Evolutionary conservation across 2,329 filamentous ascomycete species (phyloP).

Genomic region (Pezicula rhizophila): DNA sequence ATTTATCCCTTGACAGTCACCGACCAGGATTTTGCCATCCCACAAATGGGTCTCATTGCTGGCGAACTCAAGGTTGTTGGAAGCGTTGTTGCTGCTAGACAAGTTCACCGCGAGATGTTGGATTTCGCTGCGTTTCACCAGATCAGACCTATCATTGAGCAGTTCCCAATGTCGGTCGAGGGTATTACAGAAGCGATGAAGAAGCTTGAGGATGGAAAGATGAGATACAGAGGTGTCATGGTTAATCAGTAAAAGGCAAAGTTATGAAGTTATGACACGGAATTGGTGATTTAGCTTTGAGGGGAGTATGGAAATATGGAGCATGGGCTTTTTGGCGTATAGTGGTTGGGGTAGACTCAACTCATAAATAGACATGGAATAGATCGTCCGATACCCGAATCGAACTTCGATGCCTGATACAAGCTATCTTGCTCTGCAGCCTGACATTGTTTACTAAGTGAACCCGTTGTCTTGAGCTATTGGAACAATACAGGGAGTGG

Average conservation of each 20-base stretch:
- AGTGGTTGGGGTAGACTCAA: no score
- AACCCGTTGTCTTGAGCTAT: no score
- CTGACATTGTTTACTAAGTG: no score
- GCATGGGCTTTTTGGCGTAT: no score
- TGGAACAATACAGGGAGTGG: no score
- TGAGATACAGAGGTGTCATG: slow-evolving; percentile 42
- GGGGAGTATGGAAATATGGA: no score
- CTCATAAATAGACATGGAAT: no score
- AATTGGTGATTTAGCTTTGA: no score
- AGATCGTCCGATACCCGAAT: no score
- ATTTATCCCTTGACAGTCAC: slow-evolving; percentile 63
- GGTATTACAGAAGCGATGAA: slow-evolving; percentile 44
- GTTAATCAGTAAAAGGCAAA: slow-evolving; percentile 7
- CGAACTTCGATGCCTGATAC: no score
- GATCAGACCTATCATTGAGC: slow-evolving; percentile 53
- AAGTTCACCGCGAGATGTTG: slow-evolving; percentile 51
- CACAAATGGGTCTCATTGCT: slow-evolving; percentile 22
- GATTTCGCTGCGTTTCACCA: slow-evolving; percentile 51
- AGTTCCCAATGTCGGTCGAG: slow-evolving; percentile 48
- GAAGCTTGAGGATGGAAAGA: slow-evolving; percentile 51
- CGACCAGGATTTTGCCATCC: slow-evolving; percentile 33
- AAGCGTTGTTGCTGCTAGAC: slow-evolving; percentile 29
- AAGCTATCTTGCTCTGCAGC: no score
- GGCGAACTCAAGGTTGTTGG: slow-evolving; percentile 24
- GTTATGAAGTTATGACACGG: background rate